Conservation (phyloP, 2,329 filamentous ascomycete genomes). For the Spiromastix sp. region DNA sequence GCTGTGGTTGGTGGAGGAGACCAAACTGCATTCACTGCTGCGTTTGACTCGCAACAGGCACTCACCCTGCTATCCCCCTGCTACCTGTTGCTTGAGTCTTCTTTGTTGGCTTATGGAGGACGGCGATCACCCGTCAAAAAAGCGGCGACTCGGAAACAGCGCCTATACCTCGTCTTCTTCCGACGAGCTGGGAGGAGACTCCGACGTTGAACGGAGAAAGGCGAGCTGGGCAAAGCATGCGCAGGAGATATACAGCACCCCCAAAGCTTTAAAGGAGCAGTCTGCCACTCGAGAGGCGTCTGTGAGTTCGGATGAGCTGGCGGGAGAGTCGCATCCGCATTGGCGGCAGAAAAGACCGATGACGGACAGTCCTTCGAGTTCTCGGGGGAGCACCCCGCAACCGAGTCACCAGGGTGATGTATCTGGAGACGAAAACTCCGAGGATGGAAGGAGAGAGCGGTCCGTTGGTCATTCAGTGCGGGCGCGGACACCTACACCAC, state of each 20-base stretch:
- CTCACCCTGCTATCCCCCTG: too few relatives aligned
- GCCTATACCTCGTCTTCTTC: constrained; percentile 27
- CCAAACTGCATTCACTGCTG: not conserved
- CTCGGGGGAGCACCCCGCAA: not conserved
- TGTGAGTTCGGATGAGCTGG: constrained; percentile 37
- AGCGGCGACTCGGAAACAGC: constrained; percentile 25
- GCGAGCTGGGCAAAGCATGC: constrained; percentile 22
- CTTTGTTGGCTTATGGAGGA: constrained; percentile 18
- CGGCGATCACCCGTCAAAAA: constrained; percentile 17
- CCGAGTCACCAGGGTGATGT: constrained; percentile 1
- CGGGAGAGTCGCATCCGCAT: constrained; percentile 21
- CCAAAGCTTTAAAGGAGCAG: constrained; percentile 4
- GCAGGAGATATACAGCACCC: constrained; percentile 6
- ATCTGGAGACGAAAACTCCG: constrained; percentile 3
- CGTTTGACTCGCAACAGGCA: constrained; percentile 4
- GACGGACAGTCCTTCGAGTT: not conserved
- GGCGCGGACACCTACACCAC: constrained; percentile 27
- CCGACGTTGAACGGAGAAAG: constrained; percentile 25
- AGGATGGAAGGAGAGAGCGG: constrained; percentile 4
- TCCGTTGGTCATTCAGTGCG: constrained; percentile 11
- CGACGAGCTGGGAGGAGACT: constrained; percentile 29
- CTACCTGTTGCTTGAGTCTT: not conserved
- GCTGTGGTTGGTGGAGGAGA: constrained; percentile 9
- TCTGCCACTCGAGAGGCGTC: constrained; percentile 17
- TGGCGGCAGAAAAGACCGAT: constrained; percentile 2